phyloP scores from a whole-genome alignment of 2,329 filamentous ascomycete species.

The Davidsoniella neocaledoniae region DNA sequence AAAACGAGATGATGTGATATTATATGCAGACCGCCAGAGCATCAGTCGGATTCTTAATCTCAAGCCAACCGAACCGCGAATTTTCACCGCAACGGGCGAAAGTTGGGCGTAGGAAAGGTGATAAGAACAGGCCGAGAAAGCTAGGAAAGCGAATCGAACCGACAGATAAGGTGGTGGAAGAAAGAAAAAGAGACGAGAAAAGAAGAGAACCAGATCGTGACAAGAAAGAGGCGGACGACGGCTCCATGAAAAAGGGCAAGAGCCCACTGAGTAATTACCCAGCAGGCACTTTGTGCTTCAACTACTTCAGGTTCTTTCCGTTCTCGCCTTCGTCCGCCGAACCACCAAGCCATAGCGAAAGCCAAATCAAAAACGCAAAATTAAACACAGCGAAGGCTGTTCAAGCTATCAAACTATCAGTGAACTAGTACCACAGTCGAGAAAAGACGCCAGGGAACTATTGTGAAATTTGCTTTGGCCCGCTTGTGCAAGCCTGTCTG shows the following conservation, averaged over 20 bases:
- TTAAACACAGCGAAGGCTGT: too few relatives aligned
- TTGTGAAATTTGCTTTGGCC: too few relatives aligned
- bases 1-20: background rate
- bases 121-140: background rate
- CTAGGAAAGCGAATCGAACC: background rate
- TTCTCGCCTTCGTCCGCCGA: too few relatives aligned
- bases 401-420: too few relatives aligned
- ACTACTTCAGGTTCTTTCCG: too few relatives aligned
- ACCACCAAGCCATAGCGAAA: too few relatives aligned
- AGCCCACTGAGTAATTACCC: background rate
- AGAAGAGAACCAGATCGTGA: background rate
- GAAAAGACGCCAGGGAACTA: too few relatives aligned
- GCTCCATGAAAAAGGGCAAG: constrained; percentile 2
- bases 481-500: too few relatives aligned
- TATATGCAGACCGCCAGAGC: background rate
- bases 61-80: constrained; percentile 6
- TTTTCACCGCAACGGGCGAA: constrained; percentile 7
- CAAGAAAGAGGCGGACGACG: constrained; percentile 1
- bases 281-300: background rate
- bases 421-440: too few relatives aligned
- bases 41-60: background rate
- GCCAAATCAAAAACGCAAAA: too few relatives aligned
- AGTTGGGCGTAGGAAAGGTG: background rate
- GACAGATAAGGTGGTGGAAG: background rate
- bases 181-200: background rate